Evolutionary conservation across 164 flowering plant species (phyloP).

Genomic region (Umbilicus rupestris): DNA sequence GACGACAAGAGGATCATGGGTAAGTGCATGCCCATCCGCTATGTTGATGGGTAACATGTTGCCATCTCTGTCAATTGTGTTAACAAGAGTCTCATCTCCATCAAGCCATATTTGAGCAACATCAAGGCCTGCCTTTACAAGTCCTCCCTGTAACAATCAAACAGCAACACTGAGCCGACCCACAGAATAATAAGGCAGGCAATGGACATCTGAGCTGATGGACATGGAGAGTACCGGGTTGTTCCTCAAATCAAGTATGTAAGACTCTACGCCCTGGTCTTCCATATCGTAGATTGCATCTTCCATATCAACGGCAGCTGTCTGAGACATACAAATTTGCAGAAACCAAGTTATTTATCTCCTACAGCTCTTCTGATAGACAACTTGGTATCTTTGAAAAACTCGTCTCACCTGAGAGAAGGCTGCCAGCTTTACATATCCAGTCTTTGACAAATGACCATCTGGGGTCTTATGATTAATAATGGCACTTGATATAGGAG

Average conservation of each 20-base stretch:
- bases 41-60: constrained; percentile 68
- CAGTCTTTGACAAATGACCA: constrained; percentile 68
- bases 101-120: constrained; percentile 98
- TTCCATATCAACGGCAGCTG: constrained; percentile 85
- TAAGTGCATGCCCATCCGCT: constrained; percentile 83
- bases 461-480: constrained; percentile 71
- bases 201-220: background rate
- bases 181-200: background rate
- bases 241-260: constrained; percentile 83
- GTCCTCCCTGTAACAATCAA: constrained; percentile 54
- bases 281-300: constrained; percentile 72
- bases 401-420: constrained; percentile 73
- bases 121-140: constrained; percentile 91
- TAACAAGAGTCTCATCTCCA: constrained; percentile 92
- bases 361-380: background rate
- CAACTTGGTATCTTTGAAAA: background rate
- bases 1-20: constrained; percentile 91
- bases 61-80: constrained; percentile 82
- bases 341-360: background rate
- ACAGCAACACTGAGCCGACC: background rate
- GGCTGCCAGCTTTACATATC: constrained; percentile 70
- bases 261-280: constrained; percentile 73
- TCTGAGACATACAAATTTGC: constrained; percentile 25
- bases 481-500: constrained; percentile 73
- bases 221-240: constrained; percentile 51